phyloP scores from a whole-genome alignment of 1,284 basidiomycete genomes.

The Schizophyllum commune region DNA sequence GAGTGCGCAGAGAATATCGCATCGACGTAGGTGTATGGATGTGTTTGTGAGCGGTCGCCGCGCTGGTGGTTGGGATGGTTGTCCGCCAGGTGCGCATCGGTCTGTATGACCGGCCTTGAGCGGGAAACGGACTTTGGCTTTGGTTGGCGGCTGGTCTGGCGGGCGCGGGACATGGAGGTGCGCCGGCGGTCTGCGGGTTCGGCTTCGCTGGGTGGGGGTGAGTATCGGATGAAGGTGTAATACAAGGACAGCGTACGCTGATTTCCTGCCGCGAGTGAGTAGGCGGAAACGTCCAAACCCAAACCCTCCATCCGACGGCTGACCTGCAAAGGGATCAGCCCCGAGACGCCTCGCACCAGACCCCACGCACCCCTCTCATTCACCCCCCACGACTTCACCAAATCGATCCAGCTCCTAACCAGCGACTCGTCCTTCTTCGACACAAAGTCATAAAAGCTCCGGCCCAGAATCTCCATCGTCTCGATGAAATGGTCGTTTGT shows the following conservation, averaged over 20 bases:
- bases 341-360: background rate
- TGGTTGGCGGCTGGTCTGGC: conserved; percentile 13
- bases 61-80: conserved; percentile 2
- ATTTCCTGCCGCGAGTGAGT: conserved; percentile 48
- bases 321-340: conserved; percentile 21
- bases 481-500: conserved; percentile 62
- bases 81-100: conserved; percentile 4
- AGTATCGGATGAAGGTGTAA: background rate
- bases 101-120: background rate
- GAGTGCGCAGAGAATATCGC: conserved; percentile 77
- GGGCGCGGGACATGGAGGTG: conserved; percentile 17
- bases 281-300: conserved; percentile 65
- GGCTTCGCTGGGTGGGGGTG: background rate
- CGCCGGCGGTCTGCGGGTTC: conserved; percentile 20
- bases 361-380: conserved; percentile 45
- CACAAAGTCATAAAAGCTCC: conserved; percentile 73
- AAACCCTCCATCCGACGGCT: conserved; percentile 74
- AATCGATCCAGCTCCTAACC: conserved; percentile 63
- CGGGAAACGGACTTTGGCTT: conserved; percentile 1
- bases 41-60: conserved; percentile 10
- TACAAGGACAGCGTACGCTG: conserved; percentile 30
- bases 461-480: conserved; percentile 46
- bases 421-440: conserved; percentile 47
- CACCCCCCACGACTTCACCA: conserved; percentile 71
- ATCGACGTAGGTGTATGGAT: conserved; percentile 43